Conservation (phyloP, 75 land plant species). For the Pseudotsuga menziesii region DNA sequence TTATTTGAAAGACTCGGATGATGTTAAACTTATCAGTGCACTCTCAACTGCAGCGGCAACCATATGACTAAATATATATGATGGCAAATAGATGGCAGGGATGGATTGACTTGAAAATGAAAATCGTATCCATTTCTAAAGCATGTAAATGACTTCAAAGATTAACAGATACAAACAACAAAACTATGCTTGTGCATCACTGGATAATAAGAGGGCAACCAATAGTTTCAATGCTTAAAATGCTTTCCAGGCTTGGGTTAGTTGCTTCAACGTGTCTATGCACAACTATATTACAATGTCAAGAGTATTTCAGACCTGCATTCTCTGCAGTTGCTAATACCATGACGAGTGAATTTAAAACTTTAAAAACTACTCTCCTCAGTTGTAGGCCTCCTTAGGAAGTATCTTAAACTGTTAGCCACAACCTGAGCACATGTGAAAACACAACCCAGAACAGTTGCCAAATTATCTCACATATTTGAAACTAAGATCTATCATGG, state of each 20-base stretch:
- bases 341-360: neutral
- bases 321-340: neutral
- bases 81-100: neutral
- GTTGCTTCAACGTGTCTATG: neutral
- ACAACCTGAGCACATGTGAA: slow-evolving; percentile 45
- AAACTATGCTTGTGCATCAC: neutral
- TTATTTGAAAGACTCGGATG: neutral
- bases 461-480: neutral
- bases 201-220: neutral
- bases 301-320: too few species aligned
- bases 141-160: neutral
- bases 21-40: neutral
- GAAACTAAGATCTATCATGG: too few species aligned
- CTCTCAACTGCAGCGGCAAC: neutral
- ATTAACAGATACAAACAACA: too few species aligned
- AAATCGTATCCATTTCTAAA: neutral
- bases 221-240: neutral
- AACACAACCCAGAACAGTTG: neutral
- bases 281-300: neutral
- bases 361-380: slow-evolving; percentile 62
- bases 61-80: neutral
- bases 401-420: slow-evolving; percentile 62
- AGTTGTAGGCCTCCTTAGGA: slow-evolving; percentile 59
- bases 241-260: neutral
- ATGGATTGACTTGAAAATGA: neutral